Evolutionary conservation across 2,329 filamentous ascomycete species (phyloP).

Genomic region (Aureobasidium lini): DNA sequence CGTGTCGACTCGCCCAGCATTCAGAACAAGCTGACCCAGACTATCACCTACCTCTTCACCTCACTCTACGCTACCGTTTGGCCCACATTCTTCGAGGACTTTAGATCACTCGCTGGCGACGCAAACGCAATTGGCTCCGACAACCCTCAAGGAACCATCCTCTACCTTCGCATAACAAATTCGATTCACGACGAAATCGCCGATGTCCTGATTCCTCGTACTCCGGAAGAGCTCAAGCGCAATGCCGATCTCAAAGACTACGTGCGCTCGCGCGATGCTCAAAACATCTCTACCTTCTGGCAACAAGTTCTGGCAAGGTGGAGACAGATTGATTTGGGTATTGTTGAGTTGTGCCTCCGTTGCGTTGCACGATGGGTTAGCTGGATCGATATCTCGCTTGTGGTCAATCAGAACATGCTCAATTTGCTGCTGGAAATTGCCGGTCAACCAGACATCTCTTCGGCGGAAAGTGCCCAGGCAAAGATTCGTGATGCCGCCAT

Average conservation of each 20-base stretch:
- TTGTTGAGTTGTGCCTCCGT: conserved; percentile 82
- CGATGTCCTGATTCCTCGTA: conserved; percentile 76
- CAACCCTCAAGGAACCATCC: conserved; percentile 67
- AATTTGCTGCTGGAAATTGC: conserved; percentile 78
- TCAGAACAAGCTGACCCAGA: conserved; percentile 96
- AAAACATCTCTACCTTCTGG: conserved; percentile 84
- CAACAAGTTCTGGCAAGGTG: conserved; percentile 80
- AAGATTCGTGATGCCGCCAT: conserved; percentile 85
- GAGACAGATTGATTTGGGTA: conserved; percentile 55
- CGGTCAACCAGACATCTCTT: conserved; percentile 57
- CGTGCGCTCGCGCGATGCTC: conserved; percentile 77
- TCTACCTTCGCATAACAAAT: conserved; percentile 81
- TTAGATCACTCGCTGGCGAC: conserved; percentile 66
- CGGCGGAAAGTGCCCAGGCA: conserved; percentile 53
- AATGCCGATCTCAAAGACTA: conserved; percentile 89
- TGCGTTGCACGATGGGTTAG: conserved; percentile 96
- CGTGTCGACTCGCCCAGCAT: conserved; percentile 65
- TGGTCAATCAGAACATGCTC: conserved; percentile 86
- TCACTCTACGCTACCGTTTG: conserved; percentile 78
- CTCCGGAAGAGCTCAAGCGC: conserved; percentile 70
- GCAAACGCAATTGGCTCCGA: conserved; percentile 48
- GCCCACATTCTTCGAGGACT: conserved; percentile 86
- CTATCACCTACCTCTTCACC: conserved; percentile 87
- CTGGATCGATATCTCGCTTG: conserved; percentile 94
- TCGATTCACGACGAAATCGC: conserved; percentile 97